Evolutionary conservation across 306 rosid genomes (phyloP).

Genomic region (Lagenaria siceraria): DNA sequence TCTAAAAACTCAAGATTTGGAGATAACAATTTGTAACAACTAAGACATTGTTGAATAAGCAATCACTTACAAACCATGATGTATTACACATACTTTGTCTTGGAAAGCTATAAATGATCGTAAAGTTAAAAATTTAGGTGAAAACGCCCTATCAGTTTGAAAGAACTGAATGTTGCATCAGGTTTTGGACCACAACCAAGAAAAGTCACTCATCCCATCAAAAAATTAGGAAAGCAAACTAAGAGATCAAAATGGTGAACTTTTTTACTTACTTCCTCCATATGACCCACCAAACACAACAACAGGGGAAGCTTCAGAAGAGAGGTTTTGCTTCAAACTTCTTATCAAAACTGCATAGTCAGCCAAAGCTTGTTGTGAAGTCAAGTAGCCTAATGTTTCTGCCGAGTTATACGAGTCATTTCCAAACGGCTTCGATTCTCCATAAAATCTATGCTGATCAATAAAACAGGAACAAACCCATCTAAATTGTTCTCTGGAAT

Average conservation of each 20-base stretch:
- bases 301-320: conserved; percentile 10
- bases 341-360: conserved; percentile 8
- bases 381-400: conserved; percentile 10
- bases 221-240: background rate
- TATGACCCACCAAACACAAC: conserved; percentile 8
- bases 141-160: background rate
- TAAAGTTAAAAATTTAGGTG: background rate
- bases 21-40: background rate
- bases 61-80: background rate
- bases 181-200: background rate
- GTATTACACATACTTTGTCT: background rate
- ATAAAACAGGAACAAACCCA: background rate
- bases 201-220: background rate
- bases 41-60: background rate
- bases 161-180: background rate
- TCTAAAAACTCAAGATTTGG: background rate
- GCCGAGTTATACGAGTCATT: background rate
- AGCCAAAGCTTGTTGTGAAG: conserved; percentile 12
- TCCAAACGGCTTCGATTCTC: conserved; percentile 8
- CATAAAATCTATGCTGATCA: conserved; percentile 9
- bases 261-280: conserved; percentile 7
- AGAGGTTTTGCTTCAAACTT: conserved; percentile 8
- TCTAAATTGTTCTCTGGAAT: background rate
- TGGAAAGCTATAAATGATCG: background rate
- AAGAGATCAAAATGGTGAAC: background rate